Base-by-base conservation (phyloP, 768 basidiomycete genomes). In the Suillus occidentalis region DNA sequence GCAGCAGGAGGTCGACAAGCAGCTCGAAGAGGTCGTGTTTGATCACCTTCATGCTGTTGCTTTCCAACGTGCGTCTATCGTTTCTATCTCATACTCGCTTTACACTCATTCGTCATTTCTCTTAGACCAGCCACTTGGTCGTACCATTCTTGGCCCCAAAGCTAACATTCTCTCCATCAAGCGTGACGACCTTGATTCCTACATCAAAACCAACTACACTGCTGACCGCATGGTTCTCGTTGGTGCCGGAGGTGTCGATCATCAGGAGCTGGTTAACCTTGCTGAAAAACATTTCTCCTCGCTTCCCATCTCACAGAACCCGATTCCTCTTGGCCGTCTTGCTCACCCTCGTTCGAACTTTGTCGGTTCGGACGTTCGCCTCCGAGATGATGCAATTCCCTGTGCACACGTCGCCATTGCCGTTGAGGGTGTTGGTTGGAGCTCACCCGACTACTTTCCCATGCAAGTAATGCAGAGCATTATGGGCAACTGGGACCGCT, bases 401-500 rank as follows among this genome's bases (percentile, higher is more conserved):
- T 95, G 94, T 7, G 91, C 92, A 65, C 91, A 99, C 83, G 85
- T 99, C 73, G 97, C 97, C 68, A 91, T 99, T 72, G 94, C 97
- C 37, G 95, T 99, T 55, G 96, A 99, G 77, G 97, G 97, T 77
- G 96, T 97, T 63, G 89, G 94, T 78, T 98, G 97, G 96, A 93
- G 90, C 71, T 95, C 92, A 12, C 95, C 97, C 36, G 97, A 99
- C 80, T 99, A 99, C 84, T 99, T 94, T 89, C 94, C 96, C 66
- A 97, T 99, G 96, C 89, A 98, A 81, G 95, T 94, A 75, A 93
- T 97, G 90, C 94, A 97, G 78, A 89, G 88, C 72, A 94, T 99
- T 80, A 91, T 99, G 80, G 97, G 97, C 68, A 99, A 99, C 87
- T 99, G 97, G 97, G 97, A 99, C 76, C 89, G 97, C 70, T 92